Percentiles rank a stretch among this genome's conserved stretches.
Conservation (phyloP, 176 grass and related monocot genomes). For the Oryza meyeriana region DNA sequence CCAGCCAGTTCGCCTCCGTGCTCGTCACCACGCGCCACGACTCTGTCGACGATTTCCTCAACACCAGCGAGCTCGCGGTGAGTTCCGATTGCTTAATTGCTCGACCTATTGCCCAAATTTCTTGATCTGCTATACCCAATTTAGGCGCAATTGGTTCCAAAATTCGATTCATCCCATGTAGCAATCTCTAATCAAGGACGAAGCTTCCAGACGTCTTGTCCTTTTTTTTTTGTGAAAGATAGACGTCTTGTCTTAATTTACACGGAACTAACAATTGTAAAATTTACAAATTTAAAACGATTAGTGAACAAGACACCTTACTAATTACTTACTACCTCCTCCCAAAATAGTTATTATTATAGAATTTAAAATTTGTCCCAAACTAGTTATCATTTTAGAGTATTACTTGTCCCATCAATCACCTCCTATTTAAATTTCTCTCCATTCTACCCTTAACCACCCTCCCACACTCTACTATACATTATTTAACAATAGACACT, state of each 20-base stretch:
- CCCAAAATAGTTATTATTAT: no score
- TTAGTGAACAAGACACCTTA: no score
- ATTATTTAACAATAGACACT: no score
- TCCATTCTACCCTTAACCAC: no score
- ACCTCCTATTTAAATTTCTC: no score
- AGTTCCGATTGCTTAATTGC: background rate
- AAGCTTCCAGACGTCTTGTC: background rate
- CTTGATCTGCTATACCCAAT: background rate
- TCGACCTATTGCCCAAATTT: background rate
- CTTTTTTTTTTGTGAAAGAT: no score
- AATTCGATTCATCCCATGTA: background rate
- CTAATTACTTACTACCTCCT: no score
- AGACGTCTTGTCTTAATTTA: background rate
- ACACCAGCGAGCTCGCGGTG: constrained; percentile 86
- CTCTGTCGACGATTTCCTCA: constrained; percentile 71
- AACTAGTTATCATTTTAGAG: no score
- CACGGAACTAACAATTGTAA: background rate
- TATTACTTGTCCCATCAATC: no score
- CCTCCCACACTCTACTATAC: no score
- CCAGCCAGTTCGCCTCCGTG: constrained; percentile 81
- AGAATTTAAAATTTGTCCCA: no score
- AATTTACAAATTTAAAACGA: background rate
- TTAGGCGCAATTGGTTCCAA: background rate
- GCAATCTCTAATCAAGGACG: background rate
- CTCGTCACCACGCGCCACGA: constrained; percentile 67